phyloP scores from a whole-genome alignment of 169 alveolate species.

The Eimeria nieschulzi region DNA sequence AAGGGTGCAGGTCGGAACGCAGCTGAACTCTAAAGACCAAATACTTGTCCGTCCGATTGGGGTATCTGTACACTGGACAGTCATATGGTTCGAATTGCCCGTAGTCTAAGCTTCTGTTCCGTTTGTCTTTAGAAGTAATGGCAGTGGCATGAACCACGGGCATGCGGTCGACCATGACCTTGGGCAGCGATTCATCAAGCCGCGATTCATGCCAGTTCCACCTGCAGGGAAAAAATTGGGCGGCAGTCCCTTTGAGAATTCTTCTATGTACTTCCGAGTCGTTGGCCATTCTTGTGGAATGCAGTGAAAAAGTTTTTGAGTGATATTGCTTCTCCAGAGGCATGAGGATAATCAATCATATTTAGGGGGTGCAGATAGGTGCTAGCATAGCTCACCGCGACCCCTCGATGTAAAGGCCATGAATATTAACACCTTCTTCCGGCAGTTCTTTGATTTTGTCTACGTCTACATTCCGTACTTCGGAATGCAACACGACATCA shows the following conservation, averaged over 20 bases:
- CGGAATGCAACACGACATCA: slow-evolving; percentile 93
- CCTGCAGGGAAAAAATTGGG: slow-evolving; percentile 63
- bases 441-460: slow-evolving; percentile 86
- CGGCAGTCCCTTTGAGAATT: no score
- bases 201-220: slow-evolving; percentile 93
- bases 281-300: no score
- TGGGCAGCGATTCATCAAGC: slow-evolving; percentile 92
- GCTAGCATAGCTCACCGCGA: slow-evolving; percentile 78
- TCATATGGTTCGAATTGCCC: slow-evolving; percentile 88
- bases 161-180: slow-evolving; percentile 75
- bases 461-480: slow-evolving; percentile 77
- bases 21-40: slow-evolving; percentile 92
- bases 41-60: slow-evolving; percentile 94
- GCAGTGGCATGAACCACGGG: slow-evolving; percentile 92
- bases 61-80: slow-evolving; percentile 95
- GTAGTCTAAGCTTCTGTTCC: slow-evolving; percentile 85
- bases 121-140: slow-evolving; percentile 88
- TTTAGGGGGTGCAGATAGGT: neutral
- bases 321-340: no score
- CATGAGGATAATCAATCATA: no score
- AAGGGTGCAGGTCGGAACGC: slow-evolving; percentile 87
- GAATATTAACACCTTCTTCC: slow-evolving; percentile 92
- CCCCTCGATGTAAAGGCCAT: slow-evolving; percentile 96
- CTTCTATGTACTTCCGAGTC: no score
- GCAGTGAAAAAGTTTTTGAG: no score